These are phyloP conservation scores for Pisolithus orientalis DNA, from an alignment of 768 basidiomycete genomes.

Conservation along the genomic window DNA sequence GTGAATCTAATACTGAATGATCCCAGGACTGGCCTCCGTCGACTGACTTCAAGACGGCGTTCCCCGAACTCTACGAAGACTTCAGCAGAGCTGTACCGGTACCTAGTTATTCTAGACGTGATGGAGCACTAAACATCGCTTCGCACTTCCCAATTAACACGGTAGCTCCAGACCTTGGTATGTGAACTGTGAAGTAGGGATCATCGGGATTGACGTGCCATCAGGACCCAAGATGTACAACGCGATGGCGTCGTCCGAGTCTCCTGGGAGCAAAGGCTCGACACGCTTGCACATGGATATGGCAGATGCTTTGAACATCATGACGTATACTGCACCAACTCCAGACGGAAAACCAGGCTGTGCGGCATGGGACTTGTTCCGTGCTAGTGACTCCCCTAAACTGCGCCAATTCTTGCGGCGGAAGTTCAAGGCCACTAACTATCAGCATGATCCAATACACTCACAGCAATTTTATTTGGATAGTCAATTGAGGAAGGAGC, in stretches of 20 bases:
- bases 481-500: constrained; percentile 52
- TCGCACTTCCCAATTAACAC: constrained; percentile 83
- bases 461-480: constrained; percentile 86
- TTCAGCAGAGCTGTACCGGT: constrained; percentile 80
- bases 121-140: constrained; percentile 83
- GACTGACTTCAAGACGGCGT: constrained; percentile 74
- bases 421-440: constrained; percentile 49
- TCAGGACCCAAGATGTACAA: constrained; percentile 94
- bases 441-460: constrained; percentile 81
- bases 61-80: constrained; percentile 83
- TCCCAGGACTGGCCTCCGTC: constrained; percentile 87
- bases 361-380: constrained; percentile 90
- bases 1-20: constrained; percentile 5
- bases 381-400: constrained; percentile 72
- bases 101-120: constrained; percentile 84
- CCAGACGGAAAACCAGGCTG: constrained; percentile 63
- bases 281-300: constrained; percentile 93
- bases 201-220: constrained; percentile 10
- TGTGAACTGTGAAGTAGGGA: constrained; percentile 9
- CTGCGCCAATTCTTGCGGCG: constrained; percentile 69
- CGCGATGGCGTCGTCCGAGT: constrained; percentile 68
- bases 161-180: constrained; percentile 75
- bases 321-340: constrained; percentile 61
- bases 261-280: constrained; percentile 68
- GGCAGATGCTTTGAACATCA: constrained; percentile 89